Base-by-base conservation (phyloP, 768 basidiomycete genomes). In the Termitomyces titanicus region DNA sequence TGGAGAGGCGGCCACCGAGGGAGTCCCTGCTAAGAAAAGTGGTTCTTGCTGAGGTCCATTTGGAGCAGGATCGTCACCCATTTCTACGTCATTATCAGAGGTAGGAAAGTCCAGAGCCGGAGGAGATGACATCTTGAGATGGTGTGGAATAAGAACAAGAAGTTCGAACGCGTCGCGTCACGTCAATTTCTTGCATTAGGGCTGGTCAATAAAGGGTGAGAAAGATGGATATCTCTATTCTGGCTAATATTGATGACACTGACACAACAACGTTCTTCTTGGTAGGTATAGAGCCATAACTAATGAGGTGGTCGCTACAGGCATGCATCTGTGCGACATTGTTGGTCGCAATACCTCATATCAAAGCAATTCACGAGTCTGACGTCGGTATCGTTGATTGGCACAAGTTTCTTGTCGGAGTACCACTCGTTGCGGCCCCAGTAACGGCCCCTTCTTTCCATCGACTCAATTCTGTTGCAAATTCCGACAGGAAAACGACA, bases 371-470 rank as follows among this genome's bases (percentile, higher is more conserved):
- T 33, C 85, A 89, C 56, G 79, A 88, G 64, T 80, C 86, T 22
- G 89, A 93, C 54, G 88, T 83, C 52, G 90, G 91, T 42, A 72
- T 88, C 42, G 79, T 94, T 43, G 94, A 96, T 74, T 98, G 94
- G 94, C 81, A 97, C 70, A 89, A 84, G 61, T 70, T 77, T 13
- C 79, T 88, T 27, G 73, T 92, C 53, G 94, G 94, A 15, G 79
- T 88, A 4, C 90, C 92, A 0, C 74, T 86, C 3, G 68, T 78
- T 33, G 71, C 76, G 9, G 75, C 82, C 2, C 66, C 62, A 0
- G 64, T 76, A 17, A 81, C 80, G 1, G 74, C 86, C 6, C 92
- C 93, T 0, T 67, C 75, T 9, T 85, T 93, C 60, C 80, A 82
- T 59, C 47, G 24, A 5, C 34, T 48, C 47, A 38, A 18, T 25